Conservation (phyloP, 768 basidiomycete species). For the Rhizopogon vesiculosus region DNA sequence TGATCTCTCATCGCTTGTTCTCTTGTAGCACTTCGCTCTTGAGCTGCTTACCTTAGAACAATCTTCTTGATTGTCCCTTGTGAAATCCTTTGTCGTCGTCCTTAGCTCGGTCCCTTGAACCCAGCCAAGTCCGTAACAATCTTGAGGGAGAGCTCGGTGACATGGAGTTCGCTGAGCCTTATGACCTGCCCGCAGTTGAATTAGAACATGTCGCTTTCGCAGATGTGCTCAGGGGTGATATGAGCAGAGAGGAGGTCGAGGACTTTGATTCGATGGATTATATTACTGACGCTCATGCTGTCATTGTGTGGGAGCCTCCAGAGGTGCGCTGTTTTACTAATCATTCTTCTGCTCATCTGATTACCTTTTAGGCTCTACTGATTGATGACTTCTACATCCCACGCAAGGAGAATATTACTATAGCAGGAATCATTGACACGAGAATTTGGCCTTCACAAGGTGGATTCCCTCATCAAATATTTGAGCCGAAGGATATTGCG, state of each 20-base stretch:
- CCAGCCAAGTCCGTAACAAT: too few relatives aligned
- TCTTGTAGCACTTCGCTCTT: too few relatives aligned
- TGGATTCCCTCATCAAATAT: slow-evolving; percentile 1
- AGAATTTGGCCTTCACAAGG: neutral
- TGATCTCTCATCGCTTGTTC: too few relatives aligned
- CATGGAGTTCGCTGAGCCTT: neutral
- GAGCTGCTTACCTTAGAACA: too few relatives aligned
- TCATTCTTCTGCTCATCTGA: neutral
- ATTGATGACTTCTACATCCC: neutral
- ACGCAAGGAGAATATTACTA: neutral
- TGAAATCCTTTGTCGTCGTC: too few relatives aligned
- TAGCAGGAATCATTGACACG: neutral
- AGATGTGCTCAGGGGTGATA: slow-evolving; percentile 3
- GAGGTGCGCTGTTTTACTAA: neutral
- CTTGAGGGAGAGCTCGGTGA: neutral
- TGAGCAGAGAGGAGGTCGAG: neutral
- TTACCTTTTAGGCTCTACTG: neutral
- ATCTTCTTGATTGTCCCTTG: too few relatives aligned
- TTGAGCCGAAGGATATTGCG: slow-evolving; percentile 1
- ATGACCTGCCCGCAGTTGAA: neutral
- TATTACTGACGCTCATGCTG: neutral
- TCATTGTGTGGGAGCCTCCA: neutral
- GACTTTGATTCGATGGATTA: neutral
- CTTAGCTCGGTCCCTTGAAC: too few relatives aligned
- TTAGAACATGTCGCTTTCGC: neutral